Base-by-base conservation (phyloP, 2,329 filamentous ascomycete species). In the Pyrenophora teres region DNA sequence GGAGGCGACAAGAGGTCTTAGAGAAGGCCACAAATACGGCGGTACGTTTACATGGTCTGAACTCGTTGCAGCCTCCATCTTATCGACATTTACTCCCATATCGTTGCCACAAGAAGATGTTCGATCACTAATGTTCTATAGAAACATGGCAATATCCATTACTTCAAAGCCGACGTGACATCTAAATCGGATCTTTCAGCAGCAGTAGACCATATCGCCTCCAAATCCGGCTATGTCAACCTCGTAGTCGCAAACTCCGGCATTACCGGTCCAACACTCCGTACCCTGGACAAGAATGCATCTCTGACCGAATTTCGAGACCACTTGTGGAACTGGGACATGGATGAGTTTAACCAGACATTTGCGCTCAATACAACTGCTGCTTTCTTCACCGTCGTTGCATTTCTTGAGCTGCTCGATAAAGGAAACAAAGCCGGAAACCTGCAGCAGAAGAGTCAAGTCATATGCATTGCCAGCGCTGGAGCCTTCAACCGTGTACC, bases 321-420 rank as follows among this genome's bases (percentile, higher is more conserved):
- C 8, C 23, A 36, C 25, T 21, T 57, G 9, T 59, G 53, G 46
- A 47, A 57, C 9, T 45, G 39, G 18, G 32, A 32, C 27, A 30
- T 45, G 15, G 43, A 50, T 4, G 50, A 57, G 9, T 60, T 64
- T 23, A 76, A 69, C 46, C 70, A 75, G 6, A 49, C 50, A 3
- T 52, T 54, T 23, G 35, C 46, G 2, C 33, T 61, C 7, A 77
- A 77, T 27, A 64, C 71, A 3, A 74, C 70, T 0, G 75, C 71
- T 4, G 59, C 69, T 0, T 77, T 74, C 46, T 77, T 73, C 44
- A 76, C 74, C 0, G 65, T 72, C 2, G 46, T 75, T 0, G 75
- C 75, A 0, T 77, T 77, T 44, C 48, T 77, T 27, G 67, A 73
- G 3, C 54, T 78, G 13, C 70, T 77, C 0, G 74, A 77, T 12